phyloP scores from a whole-genome alignment of 208 protist species.

The Porcisia deanei region DNA sequence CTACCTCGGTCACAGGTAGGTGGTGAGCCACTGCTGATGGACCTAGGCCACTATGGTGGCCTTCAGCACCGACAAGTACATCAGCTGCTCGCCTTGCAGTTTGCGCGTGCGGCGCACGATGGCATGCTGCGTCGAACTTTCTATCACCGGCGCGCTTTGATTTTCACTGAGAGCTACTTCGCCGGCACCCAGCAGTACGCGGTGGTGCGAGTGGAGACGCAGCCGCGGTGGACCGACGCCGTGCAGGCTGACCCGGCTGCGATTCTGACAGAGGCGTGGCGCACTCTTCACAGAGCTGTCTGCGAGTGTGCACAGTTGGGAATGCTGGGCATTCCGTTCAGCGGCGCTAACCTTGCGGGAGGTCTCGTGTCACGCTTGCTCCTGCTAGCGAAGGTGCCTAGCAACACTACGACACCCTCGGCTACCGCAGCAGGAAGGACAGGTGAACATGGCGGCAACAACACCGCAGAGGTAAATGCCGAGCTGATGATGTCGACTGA shows the following conservation, averaged over 20 bases:
- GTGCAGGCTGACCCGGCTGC: neutral
- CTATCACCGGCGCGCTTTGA: constrained; percentile 87
- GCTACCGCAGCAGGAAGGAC: neutral
- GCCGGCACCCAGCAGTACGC: constrained; percentile 94
- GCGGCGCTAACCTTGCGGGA: constrained; percentile 96
- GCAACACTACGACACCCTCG: neutral
- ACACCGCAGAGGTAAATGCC: neutral
- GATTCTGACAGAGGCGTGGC: constrained; percentile 18
- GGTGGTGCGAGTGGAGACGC: constrained; percentile 55
- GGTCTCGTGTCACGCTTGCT: constrained; percentile 32
- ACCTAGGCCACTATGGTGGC: constrained; percentile 55
- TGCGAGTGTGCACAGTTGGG: constrained; percentile 46
- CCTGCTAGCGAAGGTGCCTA: neutral
- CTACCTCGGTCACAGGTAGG: neutral
- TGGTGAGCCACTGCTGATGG: constrained; percentile 82
- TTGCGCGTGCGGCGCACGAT: constrained; percentile 61
- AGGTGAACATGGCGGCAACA: neutral
- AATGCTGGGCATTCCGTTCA: constrained; percentile 93
- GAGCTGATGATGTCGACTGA: neutral
- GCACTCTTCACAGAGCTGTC: constrained; percentile 14
- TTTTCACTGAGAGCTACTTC: constrained; percentile 96
- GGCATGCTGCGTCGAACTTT: constrained; percentile 72
- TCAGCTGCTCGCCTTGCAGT: constrained; percentile 95
- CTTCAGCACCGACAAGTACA: constrained; percentile 95
- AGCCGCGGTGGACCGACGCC: neutral